A percentile compares a stretch with the other conserved stretches of the same genome.
These are phyloP conservation scores for Neopestalotiopsis rosae DNA, from an alignment of 2,329 filamentous ascomycete genomes.

Conservation along the genomic window DNA sequence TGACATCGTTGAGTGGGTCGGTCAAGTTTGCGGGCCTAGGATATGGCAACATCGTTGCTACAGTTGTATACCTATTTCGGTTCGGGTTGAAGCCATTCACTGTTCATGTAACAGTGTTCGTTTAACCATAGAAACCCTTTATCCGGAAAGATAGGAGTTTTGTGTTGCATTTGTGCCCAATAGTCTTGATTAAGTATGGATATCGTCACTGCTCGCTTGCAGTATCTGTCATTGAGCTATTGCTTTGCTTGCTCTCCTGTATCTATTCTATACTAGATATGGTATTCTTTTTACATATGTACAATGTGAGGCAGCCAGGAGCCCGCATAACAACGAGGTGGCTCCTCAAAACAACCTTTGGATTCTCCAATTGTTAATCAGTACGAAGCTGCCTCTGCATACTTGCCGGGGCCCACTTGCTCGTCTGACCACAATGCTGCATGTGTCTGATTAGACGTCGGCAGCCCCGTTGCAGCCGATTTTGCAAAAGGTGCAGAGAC, in stretches of 20 bases:
- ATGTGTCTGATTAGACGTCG: background rate
- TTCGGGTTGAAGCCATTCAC: background rate
- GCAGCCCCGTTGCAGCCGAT: slow-evolving; percentile 4
- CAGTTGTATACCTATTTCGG: background rate
- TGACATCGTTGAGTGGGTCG: background rate
- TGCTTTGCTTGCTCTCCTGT: slow-evolving; percentile 10
- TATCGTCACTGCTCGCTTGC: no score
- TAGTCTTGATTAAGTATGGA: no score
- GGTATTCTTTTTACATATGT: background rate
- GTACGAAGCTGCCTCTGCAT: background rate
- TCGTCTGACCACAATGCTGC: slow-evolving; percentile 2
- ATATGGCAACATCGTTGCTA: background rate
- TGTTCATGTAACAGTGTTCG: background rate
- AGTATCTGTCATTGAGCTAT: background rate
- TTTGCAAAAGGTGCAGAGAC: slow-evolving; percentile 6
- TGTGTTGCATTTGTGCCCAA: no score
- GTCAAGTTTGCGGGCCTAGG: background rate
- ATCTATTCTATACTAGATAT: background rate
- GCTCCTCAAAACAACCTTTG: background rate
- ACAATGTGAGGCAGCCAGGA: background rate
- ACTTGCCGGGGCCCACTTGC: background rate
- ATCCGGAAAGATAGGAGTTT: no score
- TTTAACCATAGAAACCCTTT: no score
- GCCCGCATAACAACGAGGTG: background rate
- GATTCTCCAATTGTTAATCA: background rate